A percentile compares a stretch with the other conserved stretches of the same genome.
phyloP scores from a whole-genome alignment of 2,329 filamentous ascomycete species.

The Fusarium brachygibbosum region DNA sequence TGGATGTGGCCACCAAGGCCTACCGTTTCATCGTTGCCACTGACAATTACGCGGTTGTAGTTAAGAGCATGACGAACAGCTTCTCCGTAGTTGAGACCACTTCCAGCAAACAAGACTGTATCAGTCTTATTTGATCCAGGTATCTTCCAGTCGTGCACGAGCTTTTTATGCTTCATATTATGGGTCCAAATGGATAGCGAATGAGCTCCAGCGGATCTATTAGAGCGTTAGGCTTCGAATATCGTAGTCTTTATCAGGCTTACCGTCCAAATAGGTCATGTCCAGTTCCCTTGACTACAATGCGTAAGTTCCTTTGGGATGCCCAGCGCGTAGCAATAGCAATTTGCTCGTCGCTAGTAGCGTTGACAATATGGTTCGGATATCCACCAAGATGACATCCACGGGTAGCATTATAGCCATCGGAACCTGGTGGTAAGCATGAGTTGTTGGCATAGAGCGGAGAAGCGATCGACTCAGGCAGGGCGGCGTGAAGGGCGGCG shows the following conservation, averaged over 20 bases:
- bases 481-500: neutral
- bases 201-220: neutral
- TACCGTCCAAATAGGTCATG: constrained; percentile 1
- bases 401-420: neutral
- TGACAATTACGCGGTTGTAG: neutral
- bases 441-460: neutral
- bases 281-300: neutral
- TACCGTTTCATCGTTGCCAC: neutral
- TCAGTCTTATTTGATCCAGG: neutral
- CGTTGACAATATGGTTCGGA: neutral
- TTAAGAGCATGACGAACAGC: neutral
- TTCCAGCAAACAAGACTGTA: neutral
- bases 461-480: neutral
- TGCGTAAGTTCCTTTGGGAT: neutral
- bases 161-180: neutral
- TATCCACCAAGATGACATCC: neutral
- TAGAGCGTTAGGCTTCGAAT: neutral
- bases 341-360: neutral
- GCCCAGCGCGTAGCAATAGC: neutral
- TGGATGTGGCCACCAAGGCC: constrained; percentile 1
- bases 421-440: neutral
- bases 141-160: neutral
- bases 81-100: neutral
- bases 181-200: neutral
- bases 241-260: neutral